Evolutionary conservation across 2,329 filamentous ascomycete genomes (phyloP), one percentile per base, ranked within the genome.

Genomic region (Colletotrichum abscissum): DNA sequence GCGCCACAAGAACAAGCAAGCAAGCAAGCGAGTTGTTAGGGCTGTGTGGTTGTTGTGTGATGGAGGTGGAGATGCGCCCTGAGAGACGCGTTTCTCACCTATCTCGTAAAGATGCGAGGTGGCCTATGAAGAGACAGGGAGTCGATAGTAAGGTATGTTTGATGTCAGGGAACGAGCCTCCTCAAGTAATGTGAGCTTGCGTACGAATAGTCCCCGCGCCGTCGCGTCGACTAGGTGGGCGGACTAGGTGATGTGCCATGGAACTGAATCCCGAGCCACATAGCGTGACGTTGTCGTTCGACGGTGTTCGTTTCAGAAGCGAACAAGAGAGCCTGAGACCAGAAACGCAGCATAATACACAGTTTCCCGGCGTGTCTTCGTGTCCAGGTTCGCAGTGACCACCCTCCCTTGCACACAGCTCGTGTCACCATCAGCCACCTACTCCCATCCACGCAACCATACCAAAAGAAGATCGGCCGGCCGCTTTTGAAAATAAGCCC

Each of bases 81-180:
- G 11, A 49, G 16, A 30, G 38, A 35, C 59, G 38, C 6, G 35
- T 30, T 62, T 49, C 59, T 30, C 42, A n/a, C 22, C 30, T 16
- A 28, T 56, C 11, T 59, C 57, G 22, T 59, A 33, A 71, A 56
- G 62, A 67, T 63, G 38, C 62, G 62, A 73, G 62, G 62, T n/a
- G 33, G 46, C 66, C 70, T 66, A 58, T 63, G 28, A 55, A 62
- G n/a, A 52, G 54, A 30, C 4, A 52, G 6, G 42, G n/a, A 56
- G 42, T 38, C n/a, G 35, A 24, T 38, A 42, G 19, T 42, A 28
- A 8, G 33, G 22, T 63, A 11, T 30, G 19, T 9, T 14, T 19
- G 28, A 3, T 65, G n/a, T 42, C 70, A 57, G 56, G 66, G 33
- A 58, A 52, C 38, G 33, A 22, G 52, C 19, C 30, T 26, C 22